Base-by-base conservation (phyloP, 2,329 filamentous ascomycete genomes). In the Colletotrichum sojae region DNA sequence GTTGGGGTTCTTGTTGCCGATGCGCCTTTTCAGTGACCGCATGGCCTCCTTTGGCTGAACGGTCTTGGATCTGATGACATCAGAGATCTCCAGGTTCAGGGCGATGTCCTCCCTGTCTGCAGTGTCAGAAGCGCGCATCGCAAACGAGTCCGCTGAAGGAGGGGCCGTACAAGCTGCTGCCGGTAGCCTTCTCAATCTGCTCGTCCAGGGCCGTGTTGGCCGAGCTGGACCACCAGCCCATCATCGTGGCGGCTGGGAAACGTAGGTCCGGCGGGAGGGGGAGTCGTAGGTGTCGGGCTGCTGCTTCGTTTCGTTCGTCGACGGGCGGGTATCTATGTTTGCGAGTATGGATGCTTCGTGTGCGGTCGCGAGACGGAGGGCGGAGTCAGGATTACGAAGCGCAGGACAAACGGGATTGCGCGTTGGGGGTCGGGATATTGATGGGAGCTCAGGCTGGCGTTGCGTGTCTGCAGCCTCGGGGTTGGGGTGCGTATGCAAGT, bases 21-120 rank as follows among this genome's bases (percentile, higher is more conserved):
- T 94, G 79, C 96, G 91, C 78, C 90, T 90, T 84, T 98, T 98
- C 76, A 99, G 85, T 51, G 94, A 95, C 79, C 94, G 93, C 96
- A 99, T 99, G 71, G 96, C 96, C 82, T 99, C 96, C 82, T 95
- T 98, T 62, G 96, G 95, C 80, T 95, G 94, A 58, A 99, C 95
- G 18, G 94, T 97, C 85, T 98, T 98, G 77, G 95, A 98, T 75
- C 96, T 90, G 81, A 99, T 98, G 75, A 97, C 86, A 84, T 99
- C 96, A 80, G 95, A 98, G 75, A 99, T 98, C 82, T 99, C 96
- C 77, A 99, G 91, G 80, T 98, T 98, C 74, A 98, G 89, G 48
- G 96, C 92, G 79, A 99, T 98, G 78, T 99, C 95, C 83, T 99
- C 95, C 74, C 94, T 97, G 75, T 18, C 66, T 36, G 53, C 43